Conservation (phyloP, 139 green algal genomes). For the Picochlorum sp. region DNA sequence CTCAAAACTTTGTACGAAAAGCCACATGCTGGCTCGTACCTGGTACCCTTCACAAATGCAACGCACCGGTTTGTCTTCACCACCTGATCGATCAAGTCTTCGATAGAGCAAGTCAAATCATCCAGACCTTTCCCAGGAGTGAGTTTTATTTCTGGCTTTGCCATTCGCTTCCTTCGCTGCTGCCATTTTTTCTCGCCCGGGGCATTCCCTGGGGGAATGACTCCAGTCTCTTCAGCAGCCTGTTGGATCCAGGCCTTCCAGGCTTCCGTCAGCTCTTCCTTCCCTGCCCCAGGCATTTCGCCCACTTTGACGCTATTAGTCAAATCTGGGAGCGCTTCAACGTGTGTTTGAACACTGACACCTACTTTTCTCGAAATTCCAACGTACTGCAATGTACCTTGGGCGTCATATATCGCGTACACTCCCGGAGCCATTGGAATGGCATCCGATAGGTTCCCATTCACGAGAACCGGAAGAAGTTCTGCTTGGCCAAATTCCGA, state of each 20-base stretch:
- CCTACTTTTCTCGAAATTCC: slow-evolving; percentile 51
- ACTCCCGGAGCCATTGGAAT: slow-evolving; percentile 34
- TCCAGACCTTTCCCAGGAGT: slow-evolving; percentile 69
- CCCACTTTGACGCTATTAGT: slow-evolving; percentile 38
- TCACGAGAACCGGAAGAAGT: not conserved
- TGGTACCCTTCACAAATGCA: slow-evolving; percentile 86
- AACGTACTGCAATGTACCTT: slow-evolving; percentile 52
- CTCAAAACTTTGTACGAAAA: slow-evolving; percentile 78
- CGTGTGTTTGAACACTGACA: slow-evolving; percentile 54
- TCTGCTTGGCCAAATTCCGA: not conserved
- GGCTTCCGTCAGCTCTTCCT: slow-evolving; percentile 54
- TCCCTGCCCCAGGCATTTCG: slow-evolving; percentile 30
- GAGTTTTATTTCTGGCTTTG: slow-evolving; percentile 63
- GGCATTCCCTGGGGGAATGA: slow-evolving; percentile 69
- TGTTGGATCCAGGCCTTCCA: slow-evolving; percentile 82
- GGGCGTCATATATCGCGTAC: slow-evolving; percentile 57
- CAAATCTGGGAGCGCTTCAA: slow-evolving; percentile 56
- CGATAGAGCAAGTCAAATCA: slow-evolving; percentile 55
- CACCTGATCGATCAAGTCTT: slow-evolving; percentile 63
- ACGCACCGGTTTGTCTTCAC: slow-evolving; percentile 74
- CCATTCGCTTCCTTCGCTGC: slow-evolving; percentile 6
- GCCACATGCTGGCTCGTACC: slow-evolving; percentile 73
- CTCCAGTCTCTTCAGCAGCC: slow-evolving; percentile 44
- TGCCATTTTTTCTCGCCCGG: slow-evolving; percentile 56
- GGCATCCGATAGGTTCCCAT: not conserved